Evolutionary conservation across 2,329 filamentous ascomycete species (phyloP).

Genomic region (Fusarium tricinctum): DNA sequence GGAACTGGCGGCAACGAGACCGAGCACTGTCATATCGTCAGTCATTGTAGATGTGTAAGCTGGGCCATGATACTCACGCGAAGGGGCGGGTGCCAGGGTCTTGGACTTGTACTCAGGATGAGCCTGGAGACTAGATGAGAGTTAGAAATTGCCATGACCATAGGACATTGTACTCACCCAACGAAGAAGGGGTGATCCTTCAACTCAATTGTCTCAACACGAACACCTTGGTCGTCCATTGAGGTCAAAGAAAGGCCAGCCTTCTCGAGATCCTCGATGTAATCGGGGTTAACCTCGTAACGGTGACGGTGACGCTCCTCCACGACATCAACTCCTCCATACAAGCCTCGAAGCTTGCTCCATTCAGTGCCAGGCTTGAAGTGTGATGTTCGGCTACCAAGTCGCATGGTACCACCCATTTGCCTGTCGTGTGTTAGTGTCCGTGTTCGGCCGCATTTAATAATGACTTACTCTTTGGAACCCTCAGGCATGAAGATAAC

Average conservation of each 20-base stretch:
- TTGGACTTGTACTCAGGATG: conserved; percentile 86
- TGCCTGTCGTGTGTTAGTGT: conserved; percentile 23
- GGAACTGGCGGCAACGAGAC: conserved; percentile 64
- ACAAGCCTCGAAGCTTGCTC: conserved; percentile 82
- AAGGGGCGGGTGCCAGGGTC: conserved; percentile 79
- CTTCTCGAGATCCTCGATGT: conserved; percentile 76
- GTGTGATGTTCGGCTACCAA: conserved; percentile 79
- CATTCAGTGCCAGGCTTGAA: conserved; percentile 84
- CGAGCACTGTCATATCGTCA: conserved; percentile 66
- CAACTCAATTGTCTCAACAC: conserved; percentile 44
- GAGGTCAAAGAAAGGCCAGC: conserved; percentile 70
- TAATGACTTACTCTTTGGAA: conserved; percentile 55
- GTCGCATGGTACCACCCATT: conserved; percentile 87
- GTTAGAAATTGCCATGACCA: not conserved
- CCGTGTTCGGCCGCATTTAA: not conserved
- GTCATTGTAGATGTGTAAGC: not conserved
- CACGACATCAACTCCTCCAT: conserved; percentile 70
- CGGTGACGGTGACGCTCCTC: conserved; percentile 87
- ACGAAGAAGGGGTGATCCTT: conserved; percentile 41
- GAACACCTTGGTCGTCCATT: conserved; percentile 59
- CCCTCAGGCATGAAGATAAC: conserved; percentile 94
- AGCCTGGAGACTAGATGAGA: conserved; percentile 69
- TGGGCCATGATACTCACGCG: conserved; percentile 48
- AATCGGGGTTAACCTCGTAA: conserved; percentile 90
- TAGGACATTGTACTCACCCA: conserved; percentile 20